Conservation (phyloP, 2,329 filamentous ascomycete genomes). For the Tolypocladium pustulatum region DNA sequence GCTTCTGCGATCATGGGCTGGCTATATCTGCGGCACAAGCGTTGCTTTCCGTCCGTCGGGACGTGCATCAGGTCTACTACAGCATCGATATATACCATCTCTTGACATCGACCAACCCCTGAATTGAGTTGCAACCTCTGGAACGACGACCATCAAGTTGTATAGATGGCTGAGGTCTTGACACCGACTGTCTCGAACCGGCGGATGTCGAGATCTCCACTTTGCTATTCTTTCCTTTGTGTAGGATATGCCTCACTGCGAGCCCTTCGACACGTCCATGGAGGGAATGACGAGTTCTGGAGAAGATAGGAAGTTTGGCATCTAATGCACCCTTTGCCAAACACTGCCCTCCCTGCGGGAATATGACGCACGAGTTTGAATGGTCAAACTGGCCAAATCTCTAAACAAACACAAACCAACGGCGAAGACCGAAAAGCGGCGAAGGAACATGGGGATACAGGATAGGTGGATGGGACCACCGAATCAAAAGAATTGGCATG, state of each 20-base stretch:
- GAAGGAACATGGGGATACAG: constrained; percentile 5
- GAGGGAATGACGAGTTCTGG: not conserved
- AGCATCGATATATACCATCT: too few species aligned
- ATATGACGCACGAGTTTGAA: not conserved
- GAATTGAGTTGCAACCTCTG: not conserved
- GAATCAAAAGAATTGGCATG: constrained; percentile 1
- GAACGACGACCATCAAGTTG: not conserved
- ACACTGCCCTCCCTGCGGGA: not conserved
- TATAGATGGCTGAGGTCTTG: not conserved
- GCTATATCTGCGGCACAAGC: not conserved
- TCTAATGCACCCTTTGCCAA: not conserved
- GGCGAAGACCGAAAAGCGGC: not conserved
- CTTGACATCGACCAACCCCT: not conserved
- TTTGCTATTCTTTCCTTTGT: not conserved
- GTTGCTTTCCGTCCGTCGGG: not conserved
- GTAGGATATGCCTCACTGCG: not conserved
- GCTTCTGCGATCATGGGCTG: not conserved
- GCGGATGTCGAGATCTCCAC: not conserved
- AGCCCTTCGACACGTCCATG: constrained; percentile 3
- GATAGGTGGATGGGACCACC: constrained; percentile 4
- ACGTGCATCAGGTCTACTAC: not conserved
- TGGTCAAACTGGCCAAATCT: not conserved
- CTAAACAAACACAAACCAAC: not conserved
- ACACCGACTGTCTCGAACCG: not conserved
- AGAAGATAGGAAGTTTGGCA: not conserved